Base-by-base conservation (phyloP, 2,329 filamentous ascomycete genomes). In the Colletotrichum caudatum region DNA sequence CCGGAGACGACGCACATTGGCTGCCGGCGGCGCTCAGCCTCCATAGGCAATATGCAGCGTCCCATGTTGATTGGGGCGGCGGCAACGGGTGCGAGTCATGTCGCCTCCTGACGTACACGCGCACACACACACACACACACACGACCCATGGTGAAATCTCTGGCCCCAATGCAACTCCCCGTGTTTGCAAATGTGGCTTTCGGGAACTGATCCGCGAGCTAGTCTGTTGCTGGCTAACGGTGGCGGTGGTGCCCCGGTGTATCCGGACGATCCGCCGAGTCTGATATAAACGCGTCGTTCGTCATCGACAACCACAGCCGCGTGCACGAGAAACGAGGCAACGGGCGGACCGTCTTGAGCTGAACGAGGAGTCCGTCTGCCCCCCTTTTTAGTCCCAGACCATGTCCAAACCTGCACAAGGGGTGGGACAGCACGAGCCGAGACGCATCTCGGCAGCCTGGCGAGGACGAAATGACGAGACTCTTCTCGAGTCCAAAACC, bases 81-180 rank as follows among this genome's bases (percentile, higher is more conserved):
- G 26, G 33, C 7, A 11, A 16, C 12, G 2, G 37, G 39, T 26
- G 41, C 64, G 68, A 71, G 68, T 71, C 68, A 68, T 71, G 68
- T 37, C 26, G 64, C 68, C 58, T n/a, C 39, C 58, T 58, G 64
- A 68, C 64, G 51, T 53, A 29, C 2, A 48, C 44, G n/a, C n/a
- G n/a, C n/a, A n/a, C n/a, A n/a, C n/a, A n/a, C n/a, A n/a, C n/a
- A n/a, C n/a, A n/a, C n/a, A 29, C 2, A 48, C 44, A 4, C 44
- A n/a, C 11, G 14, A 35, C 41, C 63, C 11, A 29, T 26, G 35
- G 46, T 53, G n/a, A 16, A 59, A 54, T 59, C 60, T 65, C 66
- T 39, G 53, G 60, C 59, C 26, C 37, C 53, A 18, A 53, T 69
- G 61, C 44, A 59, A 41, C n/a, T 33, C 48, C 60, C 48, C 39